Evolutionary conservation across 352 stramenopile genomes (phyloP).

Genomic region (Globisporangium polare): DNA sequence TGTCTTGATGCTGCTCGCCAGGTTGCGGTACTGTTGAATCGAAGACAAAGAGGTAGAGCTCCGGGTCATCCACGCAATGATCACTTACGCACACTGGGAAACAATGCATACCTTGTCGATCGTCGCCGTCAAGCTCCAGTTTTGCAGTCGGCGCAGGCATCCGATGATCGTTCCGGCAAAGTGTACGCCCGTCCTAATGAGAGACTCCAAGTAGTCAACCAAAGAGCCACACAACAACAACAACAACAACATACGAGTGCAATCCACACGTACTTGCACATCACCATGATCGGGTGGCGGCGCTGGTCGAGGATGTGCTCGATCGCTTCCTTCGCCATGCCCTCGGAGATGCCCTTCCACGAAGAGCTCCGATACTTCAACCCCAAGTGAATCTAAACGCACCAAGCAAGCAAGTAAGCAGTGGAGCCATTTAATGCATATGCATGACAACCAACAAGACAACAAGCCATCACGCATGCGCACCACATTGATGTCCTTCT

Average conservation of each 20-base stretch:
- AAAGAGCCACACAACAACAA: no score
- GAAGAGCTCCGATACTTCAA: constrained; percentile 73
- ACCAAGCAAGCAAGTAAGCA: neutral
- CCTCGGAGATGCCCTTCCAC: constrained; percentile 77
- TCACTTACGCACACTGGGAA: no score
- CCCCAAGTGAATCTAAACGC: constrained; percentile 71
- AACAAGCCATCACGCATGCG: constrained; percentile 8
- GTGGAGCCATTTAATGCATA: neutral
- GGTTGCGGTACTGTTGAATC: constrained; percentile 68
- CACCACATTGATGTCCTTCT: constrained; percentile 77
- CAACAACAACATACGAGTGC: no score
- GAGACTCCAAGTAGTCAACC: neutral
- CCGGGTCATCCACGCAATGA: neutral
- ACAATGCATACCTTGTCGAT: constrained; percentile 70
- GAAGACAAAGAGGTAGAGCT: constrained; percentile 2
- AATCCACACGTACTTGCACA: constrained; percentile 87
- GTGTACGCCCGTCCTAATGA: constrained; percentile 58
- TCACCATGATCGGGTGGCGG: constrained; percentile 77
- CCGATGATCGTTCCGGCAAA: constrained; percentile 79
- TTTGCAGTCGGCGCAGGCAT: constrained; percentile 76
- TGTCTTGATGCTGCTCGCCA: constrained; percentile 82
- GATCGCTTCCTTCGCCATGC: constrained; percentile 84
- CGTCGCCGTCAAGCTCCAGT: constrained; percentile 83
- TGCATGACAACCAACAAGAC: neutral
- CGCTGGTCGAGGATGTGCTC: constrained; percentile 81